Conservation (phyloP, 1,284 basidiomycete genomes). For the Grifola frondosa region DNA sequence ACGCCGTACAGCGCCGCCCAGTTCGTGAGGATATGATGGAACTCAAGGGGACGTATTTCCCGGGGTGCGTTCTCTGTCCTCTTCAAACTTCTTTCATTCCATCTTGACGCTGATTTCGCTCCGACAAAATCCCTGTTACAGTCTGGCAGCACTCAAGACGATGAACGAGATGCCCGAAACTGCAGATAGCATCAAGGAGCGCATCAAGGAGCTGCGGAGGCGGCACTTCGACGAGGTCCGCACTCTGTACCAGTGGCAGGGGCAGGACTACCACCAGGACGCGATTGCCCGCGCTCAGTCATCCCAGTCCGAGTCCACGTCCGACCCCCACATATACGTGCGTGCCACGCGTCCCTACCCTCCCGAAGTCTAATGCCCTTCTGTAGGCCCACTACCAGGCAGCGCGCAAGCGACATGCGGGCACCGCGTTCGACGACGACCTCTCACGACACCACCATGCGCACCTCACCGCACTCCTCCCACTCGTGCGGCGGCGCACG, state of each 20-base stretch:
- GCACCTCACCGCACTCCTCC: conserved; percentile 38
- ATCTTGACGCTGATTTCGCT: no score
- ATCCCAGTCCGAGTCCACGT: conserved; percentile 19
- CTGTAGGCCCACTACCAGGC: conserved; percentile 11
- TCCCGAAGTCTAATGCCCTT: no score
- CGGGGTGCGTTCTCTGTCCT: conserved; percentile 21
- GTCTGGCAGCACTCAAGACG: conserved; percentile 21
- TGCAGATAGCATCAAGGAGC: conserved; percentile 13
- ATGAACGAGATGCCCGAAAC: conserved; percentile 19
- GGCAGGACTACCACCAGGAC: conserved; percentile 26
- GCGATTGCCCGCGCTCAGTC: conserved; percentile 20
- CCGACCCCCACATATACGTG: conserved; percentile 20
- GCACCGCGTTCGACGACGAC: conserved; percentile 18
- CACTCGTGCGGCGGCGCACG: conserved; percentile 32
- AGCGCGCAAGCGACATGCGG: conserved; percentile 5
- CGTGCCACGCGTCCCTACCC: no score
- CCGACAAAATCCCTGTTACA: conserved; percentile 5
- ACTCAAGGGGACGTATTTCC: conserved; percentile 27
- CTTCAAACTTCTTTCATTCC: no score
- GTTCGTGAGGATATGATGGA: conserved; percentile 26
- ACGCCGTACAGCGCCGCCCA: conserved; percentile 24
- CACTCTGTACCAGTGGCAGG: conserved; percentile 25
- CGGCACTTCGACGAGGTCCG: conserved; percentile 22
- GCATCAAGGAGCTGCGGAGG: conserved; percentile 18
- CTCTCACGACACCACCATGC: conserved; percentile 38